A percentile compares a stretch with the other conserved stretches of the same genome.
Conservation (phyloP, 139 green algal species). For the Chlorella sp. region DNA sequence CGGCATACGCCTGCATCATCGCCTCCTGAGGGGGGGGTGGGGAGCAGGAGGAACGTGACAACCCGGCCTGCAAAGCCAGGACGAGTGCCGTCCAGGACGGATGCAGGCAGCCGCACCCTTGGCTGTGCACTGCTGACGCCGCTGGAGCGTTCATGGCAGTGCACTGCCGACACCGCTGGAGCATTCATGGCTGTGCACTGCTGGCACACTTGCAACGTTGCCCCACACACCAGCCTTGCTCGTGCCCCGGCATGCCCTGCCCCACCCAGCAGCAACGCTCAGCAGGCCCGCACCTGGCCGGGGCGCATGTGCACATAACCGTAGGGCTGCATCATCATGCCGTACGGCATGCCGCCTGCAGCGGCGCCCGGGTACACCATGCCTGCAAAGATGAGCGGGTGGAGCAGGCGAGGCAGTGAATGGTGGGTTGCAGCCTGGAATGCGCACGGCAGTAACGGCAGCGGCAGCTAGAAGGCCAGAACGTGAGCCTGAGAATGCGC, state of each 20-base stretch:
- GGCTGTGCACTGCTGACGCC: too few relatives aligned
- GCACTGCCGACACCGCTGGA: too few relatives aligned
- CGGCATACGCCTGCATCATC: slow-evolving; percentile 25
- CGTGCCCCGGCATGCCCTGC: too few relatives aligned
- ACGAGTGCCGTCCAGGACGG: neutral
- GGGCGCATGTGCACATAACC: slow-evolving; percentile 18
- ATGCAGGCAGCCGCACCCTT: neutral
- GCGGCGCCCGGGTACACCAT: slow-evolving; percentile 16
- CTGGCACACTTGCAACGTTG: too few relatives aligned
- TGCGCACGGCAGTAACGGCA: too few relatives aligned
- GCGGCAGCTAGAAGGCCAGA: too few relatives aligned
- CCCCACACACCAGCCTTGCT: too few relatives aligned
- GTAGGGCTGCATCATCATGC: slow-evolving; percentile 17
- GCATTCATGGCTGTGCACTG: too few relatives aligned
- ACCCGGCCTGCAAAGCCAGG: neutral
- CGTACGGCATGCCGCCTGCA: slow-evolving; percentile 10
- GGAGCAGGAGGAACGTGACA: neutral
- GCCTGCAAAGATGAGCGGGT: neutral
- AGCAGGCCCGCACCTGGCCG: neutral
- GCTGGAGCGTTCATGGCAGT: too few relatives aligned
- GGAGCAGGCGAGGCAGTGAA: neutral
- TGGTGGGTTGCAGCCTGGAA: too few relatives aligned
- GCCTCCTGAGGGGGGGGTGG: neutral
- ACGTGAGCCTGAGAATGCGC: too few relatives aligned
- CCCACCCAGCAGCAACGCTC: too few relatives aligned